Conservation (phyloP, 2,329 filamentous ascomycete genomes). For the Hypoxylon sp. region DNA sequence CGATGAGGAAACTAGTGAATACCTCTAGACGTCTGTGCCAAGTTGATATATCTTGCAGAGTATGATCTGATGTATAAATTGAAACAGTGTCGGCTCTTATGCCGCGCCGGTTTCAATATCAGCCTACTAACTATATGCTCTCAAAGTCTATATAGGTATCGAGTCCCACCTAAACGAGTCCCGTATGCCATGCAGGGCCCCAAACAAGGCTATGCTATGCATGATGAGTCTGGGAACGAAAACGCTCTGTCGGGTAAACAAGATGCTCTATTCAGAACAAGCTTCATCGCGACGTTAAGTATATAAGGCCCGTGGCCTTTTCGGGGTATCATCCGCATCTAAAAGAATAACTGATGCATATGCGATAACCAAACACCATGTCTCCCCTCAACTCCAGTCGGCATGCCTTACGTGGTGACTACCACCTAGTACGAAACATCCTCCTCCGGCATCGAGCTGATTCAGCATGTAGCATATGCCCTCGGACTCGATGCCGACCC, state of each 20-base stretch:
- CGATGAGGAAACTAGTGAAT: background rate
- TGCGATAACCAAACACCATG: constrained; percentile 14
- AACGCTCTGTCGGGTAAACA: constrained; percentile 8
- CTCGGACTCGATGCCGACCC: constrained; percentile 57
- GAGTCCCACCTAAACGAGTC: background rate
- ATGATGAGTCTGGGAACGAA: background rate
- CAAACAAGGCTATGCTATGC: constrained; percentile 8
- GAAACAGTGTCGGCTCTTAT: background rate
- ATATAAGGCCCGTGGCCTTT: constrained; percentile 9
- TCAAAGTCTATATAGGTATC: constrained; percentile 12
- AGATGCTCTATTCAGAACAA: constrained; percentile 16
- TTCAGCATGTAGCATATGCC: constrained; percentile 55
- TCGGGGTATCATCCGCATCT: constrained; percentile 28
- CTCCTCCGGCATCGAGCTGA: constrained; percentile 48
- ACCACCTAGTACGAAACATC: constrained; percentile 53
- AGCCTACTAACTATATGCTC: background rate
- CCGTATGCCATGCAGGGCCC: constrained; percentile 6
- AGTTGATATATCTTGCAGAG: too few species aligned
- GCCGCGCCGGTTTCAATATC: background rate
- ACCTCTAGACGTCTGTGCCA: background rate
- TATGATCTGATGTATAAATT: background rate
- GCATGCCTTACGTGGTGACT: constrained; percentile 52
- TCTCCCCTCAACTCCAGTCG: constrained; percentile 45
- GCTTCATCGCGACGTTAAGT: constrained; percentile 14
- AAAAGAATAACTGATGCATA: constrained; percentile 10